Base-by-base conservation (phyloP, 208 protist species). In the Borovskyia barvae region DNA sequence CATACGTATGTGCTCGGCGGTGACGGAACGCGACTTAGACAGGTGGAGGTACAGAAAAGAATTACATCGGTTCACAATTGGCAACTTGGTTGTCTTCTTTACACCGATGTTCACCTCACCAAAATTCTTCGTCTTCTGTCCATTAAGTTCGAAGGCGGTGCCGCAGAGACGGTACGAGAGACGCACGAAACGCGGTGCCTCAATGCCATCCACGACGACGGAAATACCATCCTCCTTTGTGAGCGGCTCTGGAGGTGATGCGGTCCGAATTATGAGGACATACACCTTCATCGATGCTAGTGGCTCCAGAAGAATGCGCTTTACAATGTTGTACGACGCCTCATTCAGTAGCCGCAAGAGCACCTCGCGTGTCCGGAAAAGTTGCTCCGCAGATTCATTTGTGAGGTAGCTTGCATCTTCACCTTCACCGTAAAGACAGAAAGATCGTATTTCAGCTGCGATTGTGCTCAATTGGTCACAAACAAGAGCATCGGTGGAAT, bases 101-200 rank as follows among this genome's bases (percentile, higher is more conserved):
- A 79, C 76, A 5, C 88, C 88, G 56, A 94, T 92, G 60, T 92
- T 94, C 3, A 92, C 80, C 53, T 94, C 88, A 17, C 88, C 85
- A 61, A 92, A 94, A 35, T 94, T 87, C 61, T 91, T 94, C 26
- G 85, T 91, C 47, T 82, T 87, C 57, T 94, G 88, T 12, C 88
- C 88, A 36, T 63, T 65, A 1, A 94, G 36, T 30, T 89, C 80
- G 56, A 94, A 94, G 5, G 54, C 72, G 0, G 77, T 83, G 35
- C 68, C 64, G 58, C 82, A 92, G 20, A 94, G 62, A 4, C 71
- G 61, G 51, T 94, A 94, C 5, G 88, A 94, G 15, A 94, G 62
- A 0, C 88, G 74, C 37, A 94, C 78, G 68, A 92, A 94, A 7
- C 88, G 82, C 30, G 84, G 85, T 4, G 77, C 64, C 20, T 94